Base-by-base conservation (phyloP, 495 filamentous ascomycete species). In the Amniculicola lignicola region DNA sequence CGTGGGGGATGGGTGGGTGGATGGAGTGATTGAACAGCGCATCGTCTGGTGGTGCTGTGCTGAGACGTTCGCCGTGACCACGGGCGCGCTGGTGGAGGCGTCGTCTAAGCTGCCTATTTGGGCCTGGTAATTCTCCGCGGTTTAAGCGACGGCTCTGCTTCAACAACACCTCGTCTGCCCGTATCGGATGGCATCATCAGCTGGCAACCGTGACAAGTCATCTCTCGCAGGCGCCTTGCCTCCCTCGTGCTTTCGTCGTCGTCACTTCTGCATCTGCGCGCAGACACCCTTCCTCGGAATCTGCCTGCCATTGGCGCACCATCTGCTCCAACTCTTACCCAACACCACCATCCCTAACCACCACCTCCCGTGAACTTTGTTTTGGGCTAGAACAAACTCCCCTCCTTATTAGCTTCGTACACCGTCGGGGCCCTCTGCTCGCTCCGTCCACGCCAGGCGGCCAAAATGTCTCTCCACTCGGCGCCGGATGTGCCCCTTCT, bases 401-500 rank as follows among this genome's bases (percentile, higher is more conserved):
- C 18, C 19, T 50, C 33, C 12, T 19, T 28, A 27, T 36, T 46
- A 45, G 27, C 18, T 15, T 44, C 27, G 38, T 6, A 25, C 50
- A 39, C 3, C 42, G 18, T 10, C 21, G 15, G 6, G 50, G 9
- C 10, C 27, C n/a, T n/a, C n/a, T n/a, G n/a, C n/a, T n/a, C n/a
- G n/a, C n/a, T n/a, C n/a, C n/a, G n/a, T n/a, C n/a, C 25, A 6
- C 21, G 4, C 22, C 35, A 23, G 19, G 21, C 25, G 18, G 31
- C 44, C 46, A 52, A 23, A 54, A 74, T 72, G 70, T 68, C 68
- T 64, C 67, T 76, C 57, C 75, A 79, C 57, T 80, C 82, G 15
- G 83, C 89, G 64, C 75, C 81, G 37, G 93, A 97, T 71, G 79
- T 98, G 27, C 86, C 90, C 55, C 81, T 97, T 64, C 79, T 85